Evolutionary conservation across 1,284 basidiomycete genomes (phyloP).

Genomic region (Athelia psychrophila): DNA sequence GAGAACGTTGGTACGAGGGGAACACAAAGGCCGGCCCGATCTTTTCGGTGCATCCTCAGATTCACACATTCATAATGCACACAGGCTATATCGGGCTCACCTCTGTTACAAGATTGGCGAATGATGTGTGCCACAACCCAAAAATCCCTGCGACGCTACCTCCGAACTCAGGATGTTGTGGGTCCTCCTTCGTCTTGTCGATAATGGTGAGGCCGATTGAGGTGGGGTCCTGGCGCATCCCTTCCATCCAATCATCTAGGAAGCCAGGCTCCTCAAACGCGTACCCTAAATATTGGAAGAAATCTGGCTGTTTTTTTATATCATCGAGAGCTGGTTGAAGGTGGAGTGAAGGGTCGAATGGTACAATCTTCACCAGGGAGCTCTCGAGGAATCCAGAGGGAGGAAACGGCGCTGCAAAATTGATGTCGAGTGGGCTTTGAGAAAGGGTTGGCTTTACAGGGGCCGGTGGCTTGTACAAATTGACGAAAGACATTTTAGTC

Average conservation of each 20-base stretch:
- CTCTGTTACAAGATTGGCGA: slow-evolving; percentile 32
- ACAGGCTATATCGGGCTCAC: too few species aligned
- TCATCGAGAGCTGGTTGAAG: slow-evolving; percentile 24
- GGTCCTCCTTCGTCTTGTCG: slow-evolving; percentile 33
- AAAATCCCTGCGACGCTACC: slow-evolving; percentile 38
- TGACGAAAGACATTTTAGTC: slow-evolving; percentile 1
- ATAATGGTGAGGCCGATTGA: slow-evolving; percentile 32
- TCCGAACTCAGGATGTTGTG: slow-evolving; percentile 7
- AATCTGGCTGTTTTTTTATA: slow-evolving; percentile 6
- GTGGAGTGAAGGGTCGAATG: slow-evolving; percentile 34
- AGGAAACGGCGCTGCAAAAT: slow-evolving; percentile 31
- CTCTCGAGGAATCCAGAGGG: slow-evolving; percentile 28
- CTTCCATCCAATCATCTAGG: slow-evolving; percentile 13
- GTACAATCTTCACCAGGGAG: slow-evolving; percentile 35
- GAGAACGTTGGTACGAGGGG: slow-evolving; percentile 43
- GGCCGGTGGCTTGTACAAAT: background rate
- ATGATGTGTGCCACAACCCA: slow-evolving; percentile 30
- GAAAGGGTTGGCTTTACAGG: slow-evolving; percentile 9
- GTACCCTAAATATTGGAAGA: background rate
- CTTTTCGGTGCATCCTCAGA: too few species aligned
- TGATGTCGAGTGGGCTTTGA: slow-evolving; percentile 21
- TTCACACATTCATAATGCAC: too few species aligned
- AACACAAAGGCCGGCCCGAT: slow-evolving; percentile 42
- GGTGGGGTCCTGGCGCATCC: slow-evolving; percentile 11
- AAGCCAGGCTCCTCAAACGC: slow-evolving; percentile 13